Percentiles rank a stretch among this genome's conserved stretches.
phyloP scores from a whole-genome alignment of 2,329 filamentous ascomycete species.

The Colletotrichum sp. region DNA sequence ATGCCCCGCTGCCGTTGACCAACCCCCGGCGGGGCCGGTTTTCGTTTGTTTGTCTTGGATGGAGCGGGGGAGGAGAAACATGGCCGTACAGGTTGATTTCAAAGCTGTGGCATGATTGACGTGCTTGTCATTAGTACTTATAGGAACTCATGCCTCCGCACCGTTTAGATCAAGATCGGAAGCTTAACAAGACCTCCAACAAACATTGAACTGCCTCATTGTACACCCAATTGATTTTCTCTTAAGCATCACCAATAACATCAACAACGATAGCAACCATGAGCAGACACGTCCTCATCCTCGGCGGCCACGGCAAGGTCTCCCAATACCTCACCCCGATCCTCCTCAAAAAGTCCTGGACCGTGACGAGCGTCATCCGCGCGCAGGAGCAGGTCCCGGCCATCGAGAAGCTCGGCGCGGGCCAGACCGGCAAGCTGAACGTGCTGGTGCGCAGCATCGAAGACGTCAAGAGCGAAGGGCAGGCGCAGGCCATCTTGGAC shows the following conservation, averaged over 20 bases:
- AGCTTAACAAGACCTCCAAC: background rate
- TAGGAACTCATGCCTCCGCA: background rate
- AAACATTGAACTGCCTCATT: background rate
- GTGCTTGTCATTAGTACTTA: background rate
- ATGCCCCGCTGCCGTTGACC: background rate
- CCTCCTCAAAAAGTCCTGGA: constrained; percentile 76
- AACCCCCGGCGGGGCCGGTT: background rate
- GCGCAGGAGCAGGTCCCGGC: constrained; percentile 69
- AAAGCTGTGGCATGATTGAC: background rate
- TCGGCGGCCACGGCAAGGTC: constrained; percentile 84
- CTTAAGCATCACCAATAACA: background rate
- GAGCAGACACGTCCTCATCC: constrained; percentile 66
- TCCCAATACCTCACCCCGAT: constrained; percentile 77
- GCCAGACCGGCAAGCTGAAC: constrained; percentile 66
- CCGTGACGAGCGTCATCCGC: constrained; percentile 80
- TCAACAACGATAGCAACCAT: constrained; percentile 18
- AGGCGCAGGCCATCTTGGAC: constrained; percentile 68
- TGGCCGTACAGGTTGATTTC: background rate
- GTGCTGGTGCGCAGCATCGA: constrained; percentile 75
- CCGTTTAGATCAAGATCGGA: background rate
- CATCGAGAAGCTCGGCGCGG: constrained; percentile 66
- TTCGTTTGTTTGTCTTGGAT: background rate
- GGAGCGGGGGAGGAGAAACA: background rate
- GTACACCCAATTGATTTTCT: background rate
- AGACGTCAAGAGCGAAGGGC: constrained; percentile 67